Percentiles rank a stretch among this genome's conserved stretches.
phyloP scores from a whole-genome alignment of 306 rosid genomes.

The Begonia fuchsioides region DNA sequence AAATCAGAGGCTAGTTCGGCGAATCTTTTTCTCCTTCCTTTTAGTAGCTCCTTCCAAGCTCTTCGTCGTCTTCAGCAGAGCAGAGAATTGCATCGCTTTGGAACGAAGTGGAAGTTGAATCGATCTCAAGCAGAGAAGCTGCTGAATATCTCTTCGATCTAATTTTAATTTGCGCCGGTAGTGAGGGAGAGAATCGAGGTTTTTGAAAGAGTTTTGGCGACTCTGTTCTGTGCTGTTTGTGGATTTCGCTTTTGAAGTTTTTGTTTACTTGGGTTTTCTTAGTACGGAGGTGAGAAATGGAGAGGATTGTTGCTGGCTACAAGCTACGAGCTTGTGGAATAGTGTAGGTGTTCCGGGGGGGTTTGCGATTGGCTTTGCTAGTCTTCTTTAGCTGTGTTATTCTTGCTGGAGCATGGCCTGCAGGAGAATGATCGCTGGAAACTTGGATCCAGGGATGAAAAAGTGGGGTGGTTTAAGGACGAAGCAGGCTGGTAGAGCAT shows the following conservation, averaged over 20 bases:
- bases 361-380: slow-evolving; percentile 2
- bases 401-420: slow-evolving; percentile 49
- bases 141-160: too few species aligned
- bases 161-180: too few species aligned
- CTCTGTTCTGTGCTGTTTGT: neutral
- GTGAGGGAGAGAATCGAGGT: neutral
- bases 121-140: too few species aligned
- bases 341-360: slow-evolving; percentile 24
- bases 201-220: neutral
- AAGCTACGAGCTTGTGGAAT: slow-evolving; percentile 66
- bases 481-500: slow-evolving; percentile 96
- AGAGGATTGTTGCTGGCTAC: slow-evolving; percentile 20
- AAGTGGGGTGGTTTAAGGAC: slow-evolving; percentile 81
- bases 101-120: too few species aligned
- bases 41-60: too few species aligned
- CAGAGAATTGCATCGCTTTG: neutral
- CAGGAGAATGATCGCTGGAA: slow-evolving; percentile 28
- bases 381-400: slow-evolving; percentile 12
- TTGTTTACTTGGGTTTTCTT: neutral
- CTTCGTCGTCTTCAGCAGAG: neutral
- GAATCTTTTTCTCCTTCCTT: neutral
- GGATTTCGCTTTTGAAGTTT: neutral
- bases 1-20: neutral
- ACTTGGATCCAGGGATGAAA: slow-evolving; percentile 70
- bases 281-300: slow-evolving; percentile 9